Evolutionary conservation across 352 stramenopile genomes (phyloP).

Genomic region (Aphanomyces astaci): DNA sequence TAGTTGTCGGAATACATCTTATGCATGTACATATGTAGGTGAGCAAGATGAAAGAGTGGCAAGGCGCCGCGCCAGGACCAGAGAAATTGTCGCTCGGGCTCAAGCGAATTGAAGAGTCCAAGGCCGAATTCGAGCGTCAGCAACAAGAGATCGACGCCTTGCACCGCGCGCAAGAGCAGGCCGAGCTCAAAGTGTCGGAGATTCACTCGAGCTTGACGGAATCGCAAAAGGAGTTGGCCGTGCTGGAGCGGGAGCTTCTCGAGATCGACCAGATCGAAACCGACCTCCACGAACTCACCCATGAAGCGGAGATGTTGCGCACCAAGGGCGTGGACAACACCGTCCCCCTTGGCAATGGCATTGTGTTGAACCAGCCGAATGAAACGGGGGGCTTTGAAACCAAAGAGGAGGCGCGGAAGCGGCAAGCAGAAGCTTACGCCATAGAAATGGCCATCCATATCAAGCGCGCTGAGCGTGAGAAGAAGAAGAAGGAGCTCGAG

Average conservation of each 20-base stretch:
- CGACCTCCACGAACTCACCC: conserved; percentile 85
- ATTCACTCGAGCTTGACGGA: conserved; percentile 88
- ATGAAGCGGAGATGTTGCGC: conserved; percentile 84
- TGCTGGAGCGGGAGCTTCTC: conserved; percentile 86
- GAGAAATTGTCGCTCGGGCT: conserved; percentile 86
- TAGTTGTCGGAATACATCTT: no score
- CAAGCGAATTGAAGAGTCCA: conserved; percentile 88
- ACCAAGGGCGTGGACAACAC: conserved; percentile 44
- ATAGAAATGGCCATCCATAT: conserved; percentile 91
- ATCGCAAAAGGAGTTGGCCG: conserved; percentile 83
- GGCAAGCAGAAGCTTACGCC: conserved; percentile 78
- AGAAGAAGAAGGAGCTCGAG: conserved; percentile 87
- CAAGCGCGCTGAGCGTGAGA: conserved; percentile 86
- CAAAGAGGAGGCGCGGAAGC: conserved; percentile 37
- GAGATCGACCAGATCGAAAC: conserved; percentile 90
- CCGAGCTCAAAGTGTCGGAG: conserved; percentile 80
- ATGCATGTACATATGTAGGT: conserved; percentile 14
- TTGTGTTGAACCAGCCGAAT: conserved; percentile 21
- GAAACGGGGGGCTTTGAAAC: conserved; percentile 36
- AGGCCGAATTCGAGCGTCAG: conserved; percentile 87
- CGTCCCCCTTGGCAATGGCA: conserved; percentile 13
- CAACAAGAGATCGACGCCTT: conserved; percentile 89
- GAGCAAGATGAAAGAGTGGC: conserved; percentile 70
- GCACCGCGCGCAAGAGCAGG: conserved; percentile 83
- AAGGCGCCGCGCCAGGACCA: conserved; percentile 75